Evolutionary conservation across 2,329 filamentous ascomycete genomes (phyloP).

Genomic region (Colletotrichum phormii): DNA sequence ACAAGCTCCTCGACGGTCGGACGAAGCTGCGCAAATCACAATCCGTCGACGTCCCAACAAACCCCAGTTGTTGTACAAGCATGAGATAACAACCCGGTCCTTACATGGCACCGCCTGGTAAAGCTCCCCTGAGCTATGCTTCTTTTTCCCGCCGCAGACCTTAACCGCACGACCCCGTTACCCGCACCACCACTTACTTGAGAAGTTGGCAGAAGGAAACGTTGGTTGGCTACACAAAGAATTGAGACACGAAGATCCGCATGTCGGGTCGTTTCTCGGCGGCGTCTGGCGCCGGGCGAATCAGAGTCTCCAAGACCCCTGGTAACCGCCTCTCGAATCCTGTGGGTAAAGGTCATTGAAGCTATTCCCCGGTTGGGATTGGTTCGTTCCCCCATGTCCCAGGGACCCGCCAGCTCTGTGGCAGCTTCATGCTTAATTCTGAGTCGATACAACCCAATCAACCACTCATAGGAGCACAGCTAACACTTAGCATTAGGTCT

Average conservation of each 20-base stretch:
- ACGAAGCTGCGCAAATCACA: neutral
- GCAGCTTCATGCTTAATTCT: conserved; percentile 23
- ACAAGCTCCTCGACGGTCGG: neutral
- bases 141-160: neutral
- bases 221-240: conserved; percentile 24
- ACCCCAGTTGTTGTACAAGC: neutral
- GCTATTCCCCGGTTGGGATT: conserved; percentile 11
- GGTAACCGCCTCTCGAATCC: neutral
- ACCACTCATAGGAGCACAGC: neutral
- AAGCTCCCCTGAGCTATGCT: neutral
- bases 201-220: neutral
- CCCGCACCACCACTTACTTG: neutral
- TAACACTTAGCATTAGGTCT: neutral
- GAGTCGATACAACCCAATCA: neutral
- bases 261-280: conserved; percentile 23
- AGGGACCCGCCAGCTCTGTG: neutral
- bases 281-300: conserved; percentile 21
- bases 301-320: conserved; percentile 20
- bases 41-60: neutral
- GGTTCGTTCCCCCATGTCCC: conserved; percentile 7
- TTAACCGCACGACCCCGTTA: neutral
- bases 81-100: neutral
- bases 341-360: neutral
- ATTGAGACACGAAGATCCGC: conserved; percentile 31
- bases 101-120: neutral